Base-by-base conservation (phyloP, 495 filamentous ascomycete species). In the Aspergillus cristatus region DNA sequence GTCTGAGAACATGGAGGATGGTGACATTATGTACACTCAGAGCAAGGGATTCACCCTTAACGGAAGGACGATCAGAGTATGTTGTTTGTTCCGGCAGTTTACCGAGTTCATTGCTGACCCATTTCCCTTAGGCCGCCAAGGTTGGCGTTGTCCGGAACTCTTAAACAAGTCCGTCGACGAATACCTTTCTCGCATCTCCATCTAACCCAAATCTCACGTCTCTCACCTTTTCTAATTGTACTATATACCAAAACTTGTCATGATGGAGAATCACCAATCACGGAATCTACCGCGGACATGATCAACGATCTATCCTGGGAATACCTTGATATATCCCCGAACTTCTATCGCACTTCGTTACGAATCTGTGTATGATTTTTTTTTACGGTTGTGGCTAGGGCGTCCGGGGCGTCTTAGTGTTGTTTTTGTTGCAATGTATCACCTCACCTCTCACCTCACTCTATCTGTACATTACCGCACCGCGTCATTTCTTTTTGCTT, bases 21-120 rank as follows among this genome's bases (percentile, higher is more conserved):
- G 88, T 53, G 82, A 77, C 30, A 84, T 95, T 43, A 90, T 97
- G 65, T 78, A 82, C 57, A 84, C 83, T 20, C 88, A 95, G 74
- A 84, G 85, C 71, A 97, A 94, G 71, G 91, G 91, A 29, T 98
- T 91, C 66, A 70, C 71, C 50, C 70, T 96, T 35, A 96, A 98
- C 59, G 91, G 91, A 41, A 69, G 91, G 48, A 72, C 94, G 34
- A 63, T 98, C 43, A 76, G 91, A 59, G 80, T 82, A 51, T 68
- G 28, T 24, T 28, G 3, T 25, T 14, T 16, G n/a, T 14, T 20
- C 31, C 2, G 1, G 12, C 13, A 29, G 28, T n/a, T 13, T 45
- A 30, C 12, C 14, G 31, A n/a, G n/a, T 24, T 4, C 4, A 24
- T 24, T 42, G 29, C 41, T 60, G 41, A 51, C 43, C 37, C 22